These are phyloP conservation scores for Penstemon newberryi DNA, from an alignment of 257 asterid species.

Conservation along the genomic window DNA sequence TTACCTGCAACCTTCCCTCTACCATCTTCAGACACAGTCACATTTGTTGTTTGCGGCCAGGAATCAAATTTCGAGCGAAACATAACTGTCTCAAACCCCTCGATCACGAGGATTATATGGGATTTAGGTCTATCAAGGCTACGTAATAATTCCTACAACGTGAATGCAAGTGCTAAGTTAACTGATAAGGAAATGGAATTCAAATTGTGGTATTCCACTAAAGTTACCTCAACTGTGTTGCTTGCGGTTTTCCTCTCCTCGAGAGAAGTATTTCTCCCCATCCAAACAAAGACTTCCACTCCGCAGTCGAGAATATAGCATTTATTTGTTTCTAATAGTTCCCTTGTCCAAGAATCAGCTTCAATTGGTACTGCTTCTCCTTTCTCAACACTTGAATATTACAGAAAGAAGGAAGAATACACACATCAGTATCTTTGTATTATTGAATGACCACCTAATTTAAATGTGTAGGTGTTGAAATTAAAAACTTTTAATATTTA, in stretches of 20 bases:
- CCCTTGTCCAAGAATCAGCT: slow-evolving; percentile 72
- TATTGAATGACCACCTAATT: no score
- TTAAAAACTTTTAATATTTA: no score
- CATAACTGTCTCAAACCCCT: slow-evolving; percentile 90
- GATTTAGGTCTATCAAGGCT: slow-evolving; percentile 64
- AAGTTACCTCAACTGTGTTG: slow-evolving; percentile 73
- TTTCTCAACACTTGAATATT: slow-evolving; percentile 42
- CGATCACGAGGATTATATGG: slow-evolving; percentile 77
- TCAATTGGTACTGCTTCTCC: slow-evolving; percentile 73
- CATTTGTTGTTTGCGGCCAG: slow-evolving; percentile 78
- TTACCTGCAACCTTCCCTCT: slow-evolving; percentile 98
- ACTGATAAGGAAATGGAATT: slow-evolving; percentile 22
- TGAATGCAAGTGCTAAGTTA: slow-evolving; percentile 19
- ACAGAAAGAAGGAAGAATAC: no score
- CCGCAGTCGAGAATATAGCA: slow-evolving; percentile 95
- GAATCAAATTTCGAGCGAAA: slow-evolving; percentile 82
- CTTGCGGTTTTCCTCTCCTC: slow-evolving; percentile 89
- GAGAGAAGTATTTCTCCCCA: slow-evolving; percentile 92
- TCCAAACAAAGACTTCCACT: slow-evolving; percentile 80
- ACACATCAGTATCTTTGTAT: no score
- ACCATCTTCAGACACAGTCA: slow-evolving; percentile 87
- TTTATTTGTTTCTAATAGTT: slow-evolving; percentile 73
- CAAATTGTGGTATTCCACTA: no score
- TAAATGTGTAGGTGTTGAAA: no score
- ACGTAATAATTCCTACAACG: slow-evolving; percentile 59